Evolutionary conservation across 768 basidiomycete genomes (phyloP).

Genomic region (Tremella yokohamensis): DNA sequence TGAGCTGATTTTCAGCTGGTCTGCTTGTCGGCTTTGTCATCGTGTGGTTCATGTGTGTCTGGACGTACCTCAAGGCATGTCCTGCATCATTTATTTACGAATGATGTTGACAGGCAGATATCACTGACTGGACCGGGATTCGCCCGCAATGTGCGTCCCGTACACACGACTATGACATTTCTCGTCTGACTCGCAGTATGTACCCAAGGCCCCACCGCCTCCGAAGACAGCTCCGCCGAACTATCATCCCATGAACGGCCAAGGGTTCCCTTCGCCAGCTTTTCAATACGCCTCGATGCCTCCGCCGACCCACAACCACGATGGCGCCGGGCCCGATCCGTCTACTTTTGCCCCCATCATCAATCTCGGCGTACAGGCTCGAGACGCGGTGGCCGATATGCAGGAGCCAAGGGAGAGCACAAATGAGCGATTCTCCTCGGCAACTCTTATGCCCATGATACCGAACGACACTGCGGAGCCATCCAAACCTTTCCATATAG

Average conservation of each 20-base stretch:
- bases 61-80: constrained; percentile 72
- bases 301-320: constrained; percentile 1
- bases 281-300: neutral
- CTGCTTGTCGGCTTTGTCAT: constrained; percentile 64
- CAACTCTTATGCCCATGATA: constrained; percentile 5
- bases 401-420: neutral
- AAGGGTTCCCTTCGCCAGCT: neutral
- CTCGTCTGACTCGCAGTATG: constrained; percentile 5
- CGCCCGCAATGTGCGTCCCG: constrained; percentile 24
- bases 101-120: neutral
- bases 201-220: neutral
- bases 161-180: neutral
- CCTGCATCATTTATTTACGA: neutral
- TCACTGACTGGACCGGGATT: constrained; percentile 31
- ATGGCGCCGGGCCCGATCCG: constrained; percentile 22
- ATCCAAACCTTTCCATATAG: neutral
- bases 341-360: constrained; percentile 34
- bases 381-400: too few relatives aligned
- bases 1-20: constrained; percentile 57
- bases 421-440: constrained; percentile 12
- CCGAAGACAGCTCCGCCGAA: neutral
- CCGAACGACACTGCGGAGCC: neutral
- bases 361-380: constrained; percentile 12
- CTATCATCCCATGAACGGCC: neutral
- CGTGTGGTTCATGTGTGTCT: constrained; percentile 67